These are phyloP conservation scores for Phlebiopsis flavidoalba DNA, from an alignment of 768 basidiomycete genomes.

Conservation along the genomic window DNA sequence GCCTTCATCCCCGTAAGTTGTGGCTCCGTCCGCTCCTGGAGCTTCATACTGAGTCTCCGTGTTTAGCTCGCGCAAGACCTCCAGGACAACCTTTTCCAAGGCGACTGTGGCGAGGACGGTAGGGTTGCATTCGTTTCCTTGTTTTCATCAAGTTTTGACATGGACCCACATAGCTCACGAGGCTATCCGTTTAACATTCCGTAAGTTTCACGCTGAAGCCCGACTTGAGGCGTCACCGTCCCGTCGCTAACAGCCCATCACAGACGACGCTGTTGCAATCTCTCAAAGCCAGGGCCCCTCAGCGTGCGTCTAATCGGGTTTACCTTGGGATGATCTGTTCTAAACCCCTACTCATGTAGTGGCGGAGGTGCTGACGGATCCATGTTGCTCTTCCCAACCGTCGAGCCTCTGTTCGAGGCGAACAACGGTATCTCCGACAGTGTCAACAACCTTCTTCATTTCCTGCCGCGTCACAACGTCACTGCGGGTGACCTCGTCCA, in stretches of 20 bases:
- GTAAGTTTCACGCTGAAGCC: slow-evolving; percentile 20
- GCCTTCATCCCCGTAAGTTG: slow-evolving; percentile 8
- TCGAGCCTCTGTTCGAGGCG: slow-evolving; percentile 39
- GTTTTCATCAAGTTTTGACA: neutral
- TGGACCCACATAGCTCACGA: slow-evolving; percentile 14
- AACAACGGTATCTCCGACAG: slow-evolving; percentile 38
- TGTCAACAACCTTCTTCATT: slow-evolving; percentile 15
- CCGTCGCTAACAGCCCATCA: neutral
- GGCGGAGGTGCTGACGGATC: slow-evolving; percentile 41
- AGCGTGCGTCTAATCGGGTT: neutral
- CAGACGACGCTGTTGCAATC: slow-evolving; percentile 24
- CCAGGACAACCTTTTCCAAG: slow-evolving; percentile 2
- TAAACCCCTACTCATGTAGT: neutral
- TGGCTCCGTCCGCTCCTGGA: neutral
- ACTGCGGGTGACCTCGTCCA: slow-evolving; percentile 17
- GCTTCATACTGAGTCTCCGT: too few species aligned
- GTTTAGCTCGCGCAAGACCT: neutral
- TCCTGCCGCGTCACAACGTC: slow-evolving; percentile 13
- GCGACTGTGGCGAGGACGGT: slow-evolving; percentile 23
- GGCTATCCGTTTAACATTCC: slow-evolving; percentile 18
- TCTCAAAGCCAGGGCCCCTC: slow-evolving; percentile 1
- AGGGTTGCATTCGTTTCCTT: neutral
- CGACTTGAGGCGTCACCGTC: neutral
- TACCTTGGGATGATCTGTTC: neutral
- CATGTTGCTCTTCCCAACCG: slow-evolving; percentile 38